Conservation (phyloP, 2,329 filamentous ascomycete species). For the Coleophoma crateriformis region DNA sequence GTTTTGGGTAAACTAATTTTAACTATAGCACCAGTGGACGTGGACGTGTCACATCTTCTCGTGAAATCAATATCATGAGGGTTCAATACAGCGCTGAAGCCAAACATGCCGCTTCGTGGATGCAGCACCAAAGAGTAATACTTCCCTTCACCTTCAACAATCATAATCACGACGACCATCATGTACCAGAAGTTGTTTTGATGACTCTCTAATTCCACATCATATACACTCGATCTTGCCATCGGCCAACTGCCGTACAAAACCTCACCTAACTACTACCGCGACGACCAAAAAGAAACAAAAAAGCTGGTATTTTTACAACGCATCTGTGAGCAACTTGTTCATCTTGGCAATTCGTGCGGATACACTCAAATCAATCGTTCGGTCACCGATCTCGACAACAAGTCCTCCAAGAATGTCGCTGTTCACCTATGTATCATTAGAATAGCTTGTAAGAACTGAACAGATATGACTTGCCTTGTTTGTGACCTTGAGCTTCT, state of each 20-base stretch:
- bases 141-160: no score
- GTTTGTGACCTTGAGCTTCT: constrained; percentile 97
- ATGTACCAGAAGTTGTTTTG: not conserved
- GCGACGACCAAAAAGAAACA: constrained; percentile 24
- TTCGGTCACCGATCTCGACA: constrained; percentile 95
- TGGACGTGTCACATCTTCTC: no score
- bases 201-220: constrained; percentile 4
- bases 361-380: constrained; percentile 94
- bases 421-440: constrained; percentile 67
- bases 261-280: constrained; percentile 3
- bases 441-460: not conserved
- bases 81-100: no score
- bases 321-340: constrained; percentile 93
- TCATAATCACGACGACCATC: no score
- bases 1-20: no score
- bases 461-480: constrained; percentile 47
- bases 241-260: constrained; percentile 1
- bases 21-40: no score
- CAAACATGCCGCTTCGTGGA: no score
- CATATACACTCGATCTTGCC: constrained; percentile 8
- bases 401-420: constrained; percentile 91
- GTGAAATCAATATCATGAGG: no score
- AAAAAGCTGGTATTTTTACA: constrained; percentile 62
- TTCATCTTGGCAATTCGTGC: constrained; percentile 97
- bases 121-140: no score